A percentile compares a stretch with the other conserved stretches of the same genome.
Conservation (phyloP, 495 filamentous ascomycete species). For the Amphirosellinia nigrospora region DNA sequence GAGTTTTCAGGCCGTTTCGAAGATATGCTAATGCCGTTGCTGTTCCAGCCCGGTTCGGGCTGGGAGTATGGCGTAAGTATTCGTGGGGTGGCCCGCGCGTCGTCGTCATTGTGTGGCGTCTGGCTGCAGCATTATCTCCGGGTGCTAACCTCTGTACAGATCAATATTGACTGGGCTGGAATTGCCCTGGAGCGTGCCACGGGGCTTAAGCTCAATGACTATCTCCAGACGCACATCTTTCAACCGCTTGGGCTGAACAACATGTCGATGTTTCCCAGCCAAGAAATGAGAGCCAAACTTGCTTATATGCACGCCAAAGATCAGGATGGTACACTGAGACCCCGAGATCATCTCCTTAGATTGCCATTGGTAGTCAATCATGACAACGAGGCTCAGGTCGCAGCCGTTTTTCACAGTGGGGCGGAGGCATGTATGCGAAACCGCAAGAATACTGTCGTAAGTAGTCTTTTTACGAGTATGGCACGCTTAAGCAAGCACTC, state of each 20-base stretch:
- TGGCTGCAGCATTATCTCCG: background rate
- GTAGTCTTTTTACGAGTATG: conserved; percentile 28
- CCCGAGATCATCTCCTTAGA: conserved; percentile 55
- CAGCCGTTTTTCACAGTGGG: conserved; percentile 57
- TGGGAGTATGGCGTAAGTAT: conserved; percentile 64
- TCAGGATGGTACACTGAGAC: conserved; percentile 44
- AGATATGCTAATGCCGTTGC: conserved; percentile 57
- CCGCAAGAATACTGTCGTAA: conserved; percentile 62
- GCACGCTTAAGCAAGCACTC: conserved; percentile 31
- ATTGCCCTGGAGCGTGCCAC: conserved; percentile 60
- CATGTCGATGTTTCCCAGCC: conserved; percentile 60
- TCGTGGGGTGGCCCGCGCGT: background rate
- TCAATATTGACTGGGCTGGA: conserved; percentile 66
- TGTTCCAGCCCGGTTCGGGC: conserved; percentile 62
- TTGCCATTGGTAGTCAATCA: conserved; percentile 47
- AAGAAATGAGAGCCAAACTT: conserved; percentile 54
- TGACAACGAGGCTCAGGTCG: conserved; percentile 35
- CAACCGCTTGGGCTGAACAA: conserved; percentile 57
- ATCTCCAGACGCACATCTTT: conserved; percentile 61
- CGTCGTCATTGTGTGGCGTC: background rate
- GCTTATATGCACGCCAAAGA: conserved; percentile 56
- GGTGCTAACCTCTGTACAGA: conserved; percentile 34
- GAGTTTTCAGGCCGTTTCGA: conserved; percentile 55
- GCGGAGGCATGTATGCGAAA: conserved; percentile 59
- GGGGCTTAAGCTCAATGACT: conserved; percentile 56